Evolutionary conservation across 2,329 filamentous ascomycete species (phyloP), one percentile per base, ranked within the genome.

Genomic region (Ceratocystis papillata): DNA sequence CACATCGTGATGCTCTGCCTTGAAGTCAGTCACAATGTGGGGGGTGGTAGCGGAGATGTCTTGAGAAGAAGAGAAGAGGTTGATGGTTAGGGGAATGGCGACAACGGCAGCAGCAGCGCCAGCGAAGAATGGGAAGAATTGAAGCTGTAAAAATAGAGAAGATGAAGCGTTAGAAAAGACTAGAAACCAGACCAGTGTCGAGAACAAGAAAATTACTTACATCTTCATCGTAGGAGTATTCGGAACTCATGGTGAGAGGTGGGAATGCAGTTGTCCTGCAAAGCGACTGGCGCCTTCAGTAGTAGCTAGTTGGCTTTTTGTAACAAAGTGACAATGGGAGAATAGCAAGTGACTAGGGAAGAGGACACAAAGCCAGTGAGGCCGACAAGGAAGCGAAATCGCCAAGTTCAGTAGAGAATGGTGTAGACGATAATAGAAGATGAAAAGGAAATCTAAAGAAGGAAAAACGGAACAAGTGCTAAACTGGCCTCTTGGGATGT

Each of bases 121-220:
- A 78, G 97, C 87, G 81, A 99, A 99, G 83, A 96, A 96, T 71
- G 95, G 94, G 81, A 96, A 99, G 81, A 96, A 96, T 83, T 96
- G 90, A 72, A 91, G 92, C 84, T 94, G 68, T 61, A 22, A 12
- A 48, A 44, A 22, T 6, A 41, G 37, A 41, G 37, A 66, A 46
- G 6, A 33, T 7, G 62, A n/a, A 30, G 59, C 25, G 63, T 62
- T 45, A 63, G 33, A 33, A 28, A 41, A 15, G n/a, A 46, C 45
- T 5, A 33, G 33, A 44, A n/a, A 50, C 20, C 17, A n/a, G 12
- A 22, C 50, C 10, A 62, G 15, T 15, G 12, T 33, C 5, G 1
- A 33, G 30, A 33, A 7, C 30, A 33, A 17, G 8, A 41, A 22
- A 66, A 70, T 75, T 22, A 61, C 65, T 41, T 60, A 88, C 87